A percentile compares a stretch with the other conserved stretches of the same genome.
phyloP scores from a whole-genome alignment of 257 asterid genomes.

The Ajuga chamaepitys region DNA sequence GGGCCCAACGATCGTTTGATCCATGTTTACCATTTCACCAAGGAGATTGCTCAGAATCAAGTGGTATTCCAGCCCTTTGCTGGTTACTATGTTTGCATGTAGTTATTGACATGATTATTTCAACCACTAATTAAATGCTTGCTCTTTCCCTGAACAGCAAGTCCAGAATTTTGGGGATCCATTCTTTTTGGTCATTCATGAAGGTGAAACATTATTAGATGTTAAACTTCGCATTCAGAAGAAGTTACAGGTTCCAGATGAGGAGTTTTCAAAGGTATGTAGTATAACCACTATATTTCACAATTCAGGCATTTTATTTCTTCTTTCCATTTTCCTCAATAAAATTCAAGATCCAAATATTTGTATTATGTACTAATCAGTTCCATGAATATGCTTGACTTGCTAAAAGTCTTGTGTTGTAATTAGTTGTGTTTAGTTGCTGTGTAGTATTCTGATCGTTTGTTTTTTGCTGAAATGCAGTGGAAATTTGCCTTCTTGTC shows the following conservation, averaged over 20 bases:
- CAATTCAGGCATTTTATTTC: neutral
- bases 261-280: constrained; percentile 80
- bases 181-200: constrained; percentile 80
- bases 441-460: constrained; percentile 5
- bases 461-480: constrained; percentile 29
- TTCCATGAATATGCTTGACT: too few relatives aligned
- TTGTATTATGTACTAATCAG: too few relatives aligned
- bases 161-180: constrained; percentile 96
- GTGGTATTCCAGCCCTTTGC: constrained; percentile 45
- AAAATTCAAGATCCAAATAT: too few relatives aligned
- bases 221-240: constrained; percentile 80
- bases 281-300: neutral
- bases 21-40: constrained; percentile 81
- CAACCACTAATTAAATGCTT: neutral
- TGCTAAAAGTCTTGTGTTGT: neutral
- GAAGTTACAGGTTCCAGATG: constrained; percentile 83
- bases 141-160: constrained; percentile 43
- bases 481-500: constrained; percentile 95
- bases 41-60: constrained; percentile 79
- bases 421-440: neutral
- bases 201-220: constrained; percentile 81
- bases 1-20: constrained; percentile 77
- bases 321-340: neutral
- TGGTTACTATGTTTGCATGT: neutral
- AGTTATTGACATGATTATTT: neutral